Conservation (phyloP, 192 early-diverging fungal species). For the Obelidium mucronatum region DNA sequence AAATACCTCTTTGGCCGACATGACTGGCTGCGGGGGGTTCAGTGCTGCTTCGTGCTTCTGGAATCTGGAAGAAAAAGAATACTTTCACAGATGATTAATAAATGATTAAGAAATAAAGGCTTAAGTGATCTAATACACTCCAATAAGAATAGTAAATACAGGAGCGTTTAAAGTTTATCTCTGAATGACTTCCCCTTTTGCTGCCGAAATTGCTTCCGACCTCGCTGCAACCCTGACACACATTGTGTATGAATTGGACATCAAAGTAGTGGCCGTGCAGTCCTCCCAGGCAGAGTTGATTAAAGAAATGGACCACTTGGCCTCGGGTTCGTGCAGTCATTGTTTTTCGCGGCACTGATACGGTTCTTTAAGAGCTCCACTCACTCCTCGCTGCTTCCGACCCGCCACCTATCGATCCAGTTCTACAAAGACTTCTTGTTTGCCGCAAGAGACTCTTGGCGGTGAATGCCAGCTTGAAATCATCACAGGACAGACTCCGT, state of each 20-base stretch:
- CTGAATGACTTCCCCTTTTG: too few relatives aligned
- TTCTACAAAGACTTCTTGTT: slow-evolving; percentile 17
- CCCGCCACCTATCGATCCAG: slow-evolving; percentile 29
- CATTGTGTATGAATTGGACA: slow-evolving; percentile 36
- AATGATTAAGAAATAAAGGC: too few relatives aligned
- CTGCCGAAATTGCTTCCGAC: too few relatives aligned
- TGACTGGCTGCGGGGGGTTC: neutral
- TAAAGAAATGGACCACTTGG: slow-evolving; percentile 38
- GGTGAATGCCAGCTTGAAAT: slow-evolving; percentile 9
- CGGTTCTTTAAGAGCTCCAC: slow-evolving; percentile 14
- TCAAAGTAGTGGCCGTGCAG: slow-evolving; percentile 36
- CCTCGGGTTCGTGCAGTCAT: slow-evolving; percentile 7
- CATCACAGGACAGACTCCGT: slow-evolving; percentile 7
- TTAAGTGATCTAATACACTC: too few relatives aligned
- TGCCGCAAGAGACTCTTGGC: slow-evolving; percentile 23
- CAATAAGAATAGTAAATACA: neutral
- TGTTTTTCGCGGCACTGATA: neutral
- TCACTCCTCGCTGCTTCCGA: slow-evolving; percentile 3
- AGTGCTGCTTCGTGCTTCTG: neutral
- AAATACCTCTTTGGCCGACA: neutral
- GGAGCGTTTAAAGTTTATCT: too few relatives aligned
- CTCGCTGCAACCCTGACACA: slow-evolving; percentile 20
- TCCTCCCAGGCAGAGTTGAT: slow-evolving; percentile 30
- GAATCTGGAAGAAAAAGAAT: neutral
- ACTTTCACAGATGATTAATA: neutral